Base-by-base conservation (phyloP, 345 rosid genomes). In the Microcos paniculata region DNA sequence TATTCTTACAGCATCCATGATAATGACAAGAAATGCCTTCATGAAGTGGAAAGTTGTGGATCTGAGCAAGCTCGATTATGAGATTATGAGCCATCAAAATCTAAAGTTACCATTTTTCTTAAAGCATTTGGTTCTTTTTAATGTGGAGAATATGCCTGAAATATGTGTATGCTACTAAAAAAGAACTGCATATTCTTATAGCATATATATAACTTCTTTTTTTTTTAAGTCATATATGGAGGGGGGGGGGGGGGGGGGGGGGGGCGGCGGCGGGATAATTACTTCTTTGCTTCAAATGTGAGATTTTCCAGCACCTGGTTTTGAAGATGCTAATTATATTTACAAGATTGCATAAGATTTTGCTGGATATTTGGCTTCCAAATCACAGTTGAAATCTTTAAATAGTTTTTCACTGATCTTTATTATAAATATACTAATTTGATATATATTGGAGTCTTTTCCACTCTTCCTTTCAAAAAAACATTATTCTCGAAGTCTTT, bases 111-210 rank as follows among this genome's bases (percentile, higher is more conserved):
- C 48, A 48, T 24, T 72, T 24, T 24, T 69, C 24, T 7, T 15
- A 71, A 53, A 55, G 77, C 77, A 73, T 73, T 59, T 45, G 70
- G 59, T 73, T 73, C 65, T 64, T 46, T 58, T 61, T 18, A 38
- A 62, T 18, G 35, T 62, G 74, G 70, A 65, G 73, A 81, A 81
- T 79, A 70, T 73, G 77, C 51, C 79, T 55, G 42, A 57, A 62
- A 18, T 18, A 35, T n/a, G 19, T 24, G 15, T 21, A 9, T 4
- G n/a, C n/a, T n/a, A n/a, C n/a, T n/a, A 12, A 24, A 66, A 42
- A 67, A 73, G 31, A 43, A 76, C 58, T 24, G 56, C 58, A 72
- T 61, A 70, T 77, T 42, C 67, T 71, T 23, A 10, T 24, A 65
- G 62, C 58, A 71, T 26, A 51, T n/a, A 14, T 42, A 45, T 56